Percentiles rank a stretch among this genome's conserved stretches.
Conservation (phyloP, 2,329 filamentous ascomycete species). For the Aspergillus udagawae region DNA sequence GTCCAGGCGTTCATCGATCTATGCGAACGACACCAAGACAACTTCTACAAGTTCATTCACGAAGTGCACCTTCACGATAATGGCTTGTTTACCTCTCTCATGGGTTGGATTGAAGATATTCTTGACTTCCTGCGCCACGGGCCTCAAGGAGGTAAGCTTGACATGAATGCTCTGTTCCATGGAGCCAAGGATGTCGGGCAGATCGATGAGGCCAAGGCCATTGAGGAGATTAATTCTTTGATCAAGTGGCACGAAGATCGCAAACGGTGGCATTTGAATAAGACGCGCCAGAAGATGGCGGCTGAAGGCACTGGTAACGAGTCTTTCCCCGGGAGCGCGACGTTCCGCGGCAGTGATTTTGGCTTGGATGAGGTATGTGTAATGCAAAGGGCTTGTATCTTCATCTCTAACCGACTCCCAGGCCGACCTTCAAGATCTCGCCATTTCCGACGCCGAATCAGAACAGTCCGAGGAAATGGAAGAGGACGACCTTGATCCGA, state of each 20-base stretch:
- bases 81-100: constrained; percentile 89
- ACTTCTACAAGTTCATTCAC: constrained; percentile 98
- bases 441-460: constrained; percentile 69
- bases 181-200: constrained; percentile 65
- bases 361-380: constrained; percentile 69
- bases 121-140: constrained; percentile 88
- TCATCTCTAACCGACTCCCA: constrained; percentile 24
- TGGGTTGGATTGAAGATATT: constrained; percentile 96
- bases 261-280: constrained; percentile 97
- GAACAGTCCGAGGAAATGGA: constrained; percentile 64
- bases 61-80: constrained; percentile 97
- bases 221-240: constrained; percentile 76
- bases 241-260: constrained; percentile 92
- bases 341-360: constrained; percentile 80
- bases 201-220: constrained; percentile 68
- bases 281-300: constrained; percentile 98
- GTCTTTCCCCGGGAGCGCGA: constrained; percentile 50
- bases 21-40: constrained; percentile 89
- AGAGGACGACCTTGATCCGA: constrained; percentile 77
- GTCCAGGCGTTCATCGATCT: constrained; percentile 98
- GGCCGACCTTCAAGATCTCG: constrained; percentile 78
- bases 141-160: constrained; percentile 75
- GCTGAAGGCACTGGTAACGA: constrained; percentile 61
- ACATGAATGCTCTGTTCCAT: constrained; percentile 90
- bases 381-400: not conserved